Conservation (phyloP, 805 yeast genomes). For the Starmera dryadoides region DNA sequence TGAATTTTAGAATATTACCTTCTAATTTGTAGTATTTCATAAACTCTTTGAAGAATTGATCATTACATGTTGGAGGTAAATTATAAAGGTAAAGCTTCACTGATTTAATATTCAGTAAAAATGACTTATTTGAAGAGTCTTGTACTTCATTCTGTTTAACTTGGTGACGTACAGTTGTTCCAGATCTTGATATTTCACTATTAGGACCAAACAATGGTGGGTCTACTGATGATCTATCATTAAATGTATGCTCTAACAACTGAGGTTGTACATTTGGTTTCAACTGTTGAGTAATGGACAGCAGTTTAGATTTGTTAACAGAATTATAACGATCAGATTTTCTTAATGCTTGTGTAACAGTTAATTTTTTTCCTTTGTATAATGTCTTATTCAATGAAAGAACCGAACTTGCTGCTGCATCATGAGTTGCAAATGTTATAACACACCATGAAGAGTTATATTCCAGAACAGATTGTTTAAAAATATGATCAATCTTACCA, state of each 20-base stretch:
- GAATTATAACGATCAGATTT: constrained; percentile 10
- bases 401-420: constrained; percentile 39
- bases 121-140: too few species aligned
- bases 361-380: constrained; percentile 21
- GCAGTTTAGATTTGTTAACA: neutral
- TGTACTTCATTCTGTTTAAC: too few species aligned
- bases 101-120: neutral
- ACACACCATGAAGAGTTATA: constrained; percentile 35
- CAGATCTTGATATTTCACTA: too few species aligned
- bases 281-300: too few species aligned
- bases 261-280: too few species aligned
- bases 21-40: constrained; percentile 15
- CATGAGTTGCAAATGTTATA: constrained; percentile 37
- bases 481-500: constrained; percentile 44
- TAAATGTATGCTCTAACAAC: neutral
- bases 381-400: constrained; percentile 20
- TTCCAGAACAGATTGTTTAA: constrained; percentile 38
- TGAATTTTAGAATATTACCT: constrained; percentile 13
- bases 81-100: constrained; percentile 17
- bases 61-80: constrained; percentile 18
- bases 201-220: neutral
- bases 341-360: constrained; percentile 23
- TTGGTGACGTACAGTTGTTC: too few species aligned
- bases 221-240: neutral
- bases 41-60: constrained; percentile 20